Evolutionary conservation across 164 flowering plant species (phyloP), one percentile per base, ranked within the genome.

Genomic region (Aristolochia fimbriata): DNA sequence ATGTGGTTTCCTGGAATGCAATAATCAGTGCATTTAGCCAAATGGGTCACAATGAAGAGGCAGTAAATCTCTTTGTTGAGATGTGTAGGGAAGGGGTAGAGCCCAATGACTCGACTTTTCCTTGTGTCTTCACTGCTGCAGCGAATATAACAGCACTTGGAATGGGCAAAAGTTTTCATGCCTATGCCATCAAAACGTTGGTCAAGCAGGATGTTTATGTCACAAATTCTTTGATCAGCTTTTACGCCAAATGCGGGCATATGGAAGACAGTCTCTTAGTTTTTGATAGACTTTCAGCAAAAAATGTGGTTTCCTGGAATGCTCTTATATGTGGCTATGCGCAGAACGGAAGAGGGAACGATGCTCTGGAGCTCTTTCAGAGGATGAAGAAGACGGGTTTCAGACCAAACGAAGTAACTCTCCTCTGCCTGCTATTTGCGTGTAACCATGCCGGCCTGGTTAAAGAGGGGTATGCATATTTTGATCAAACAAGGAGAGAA

Each of bases 1-100:
- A 85, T 71, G 78, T 80, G 9, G 87, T 90, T 58, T 77, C 88
- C 0, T 90, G 97, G 97, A 90, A 90, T 71, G 89, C 92, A 0
- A 76, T 90, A 88, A 87, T 90, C 51, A 73, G 86, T 16, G 97
- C 94, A 69, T 81, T 46, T 68, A 81, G 90, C 70, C 91, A 90
- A 60, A 74, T 64, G 43, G 97, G 97, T 1, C 69, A 67, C 10
- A 90, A 75, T 56, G 94, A 90, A 69, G 87, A 82, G 56, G 88
- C 94, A 22, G 84, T 90, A 55, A 82, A 82, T 74, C 71, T 82
- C 47, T 85, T 90, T 47, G 60, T 85, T 46, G 74, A 78, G 72
- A 83, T 90, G 94, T 59, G 73, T 30, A 76, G 88, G 67, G 82
- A 77, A 72, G 83, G 87, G 3, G 58, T 70, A 41, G n/a, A 54